A percentile compares a stretch with the other conserved stretches of the same genome.
Evolutionary conservation across 1,139 yeast species (phyloP).

Genomic region (Sugiyamaella sp.): DNA sequence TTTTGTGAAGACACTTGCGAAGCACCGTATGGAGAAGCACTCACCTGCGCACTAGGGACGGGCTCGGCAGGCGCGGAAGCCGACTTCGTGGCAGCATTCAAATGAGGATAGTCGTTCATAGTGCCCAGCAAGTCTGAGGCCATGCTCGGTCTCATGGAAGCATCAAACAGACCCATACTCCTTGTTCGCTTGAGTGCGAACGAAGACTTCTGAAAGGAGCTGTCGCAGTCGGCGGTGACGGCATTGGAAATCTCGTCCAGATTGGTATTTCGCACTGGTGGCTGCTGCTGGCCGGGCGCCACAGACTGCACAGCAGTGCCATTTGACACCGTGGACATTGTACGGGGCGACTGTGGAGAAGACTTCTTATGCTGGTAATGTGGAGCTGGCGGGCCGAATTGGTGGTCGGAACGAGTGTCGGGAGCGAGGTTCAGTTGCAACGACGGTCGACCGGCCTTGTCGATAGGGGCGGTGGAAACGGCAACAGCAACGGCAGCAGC

Average conservation of each 20-base stretch:
- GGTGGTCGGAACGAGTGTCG: too few species aligned
- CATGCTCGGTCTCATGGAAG: conserved; percentile 25
- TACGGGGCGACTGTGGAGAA: background rate
- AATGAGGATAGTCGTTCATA: conserved; percentile 33
- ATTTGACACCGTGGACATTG: conserved; percentile 8
- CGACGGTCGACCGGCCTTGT: too few species aligned
- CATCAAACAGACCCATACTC: conserved; percentile 76
- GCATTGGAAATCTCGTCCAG: conserved; percentile 45
- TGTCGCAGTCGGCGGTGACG: conserved; percentile 71
- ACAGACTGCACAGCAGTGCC: conserved; percentile 5
- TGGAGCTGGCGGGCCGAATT: too few species aligned
- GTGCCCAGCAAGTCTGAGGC: conserved; percentile 28
- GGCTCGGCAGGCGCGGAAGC: background rate
- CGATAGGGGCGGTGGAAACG: background rate
- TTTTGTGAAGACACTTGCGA: background rate
- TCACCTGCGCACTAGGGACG: background rate
- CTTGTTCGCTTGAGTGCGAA: conserved; percentile 81
- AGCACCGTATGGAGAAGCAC: background rate
- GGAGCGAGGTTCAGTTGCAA: background rate
- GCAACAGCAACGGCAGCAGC: background rate
- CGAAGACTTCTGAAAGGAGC: conserved; percentile 70
- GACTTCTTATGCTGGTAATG: too few species aligned
- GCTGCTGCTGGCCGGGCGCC: conserved; percentile 1
- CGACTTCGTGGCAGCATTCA: conserved; percentile 18
- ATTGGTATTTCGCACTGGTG: conserved; percentile 25